Conservation (phyloP, 805 yeast genomes). For the Lachancea waltii region DNA sequence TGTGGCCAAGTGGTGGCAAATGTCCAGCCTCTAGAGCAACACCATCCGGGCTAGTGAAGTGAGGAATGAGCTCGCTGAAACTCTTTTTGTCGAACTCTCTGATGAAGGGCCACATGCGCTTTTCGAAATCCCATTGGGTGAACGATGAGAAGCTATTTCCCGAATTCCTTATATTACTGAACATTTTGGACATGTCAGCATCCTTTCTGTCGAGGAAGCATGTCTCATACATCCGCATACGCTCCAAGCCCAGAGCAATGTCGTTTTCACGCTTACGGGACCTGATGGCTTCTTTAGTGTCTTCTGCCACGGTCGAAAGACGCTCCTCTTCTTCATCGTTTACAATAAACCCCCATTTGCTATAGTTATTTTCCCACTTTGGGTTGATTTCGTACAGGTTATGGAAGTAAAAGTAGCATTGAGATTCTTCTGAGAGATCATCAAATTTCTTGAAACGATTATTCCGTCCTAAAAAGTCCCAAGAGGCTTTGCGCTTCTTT, state of each 20-base stretch:
- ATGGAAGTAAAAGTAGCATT: conserved; percentile 17
- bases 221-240: conserved; percentile 18
- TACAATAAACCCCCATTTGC: conserved; percentile 9
- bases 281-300: conserved; percentile 7
- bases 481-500: conserved; percentile 6
- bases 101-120: conserved; percentile 21
- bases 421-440: conserved; percentile 10
- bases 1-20: conserved; percentile 6
- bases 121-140: conserved; percentile 20
- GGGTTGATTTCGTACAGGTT: conserved; percentile 15
- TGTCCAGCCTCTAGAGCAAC: conserved; percentile 10
- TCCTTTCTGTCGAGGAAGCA: conserved; percentile 14
- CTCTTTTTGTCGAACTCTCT: conserved; percentile 10
- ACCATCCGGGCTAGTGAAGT: conserved; percentile 11
- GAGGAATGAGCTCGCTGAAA: conserved; percentile 15
- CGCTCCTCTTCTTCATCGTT: conserved; percentile 9
- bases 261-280: conserved; percentile 8
- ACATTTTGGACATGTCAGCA: conserved; percentile 3
- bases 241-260: conserved; percentile 13
- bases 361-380: conserved; percentile 16
- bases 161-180: not conserved
- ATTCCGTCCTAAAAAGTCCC: conserved; percentile 9
- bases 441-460: conserved; percentile 9
- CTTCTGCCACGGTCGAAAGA: conserved; percentile 2
- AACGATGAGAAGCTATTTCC: not conserved